phyloP scores from a whole-genome alignment of 73 alveolate genomes.

The Paramecium biaurelia region DNA sequence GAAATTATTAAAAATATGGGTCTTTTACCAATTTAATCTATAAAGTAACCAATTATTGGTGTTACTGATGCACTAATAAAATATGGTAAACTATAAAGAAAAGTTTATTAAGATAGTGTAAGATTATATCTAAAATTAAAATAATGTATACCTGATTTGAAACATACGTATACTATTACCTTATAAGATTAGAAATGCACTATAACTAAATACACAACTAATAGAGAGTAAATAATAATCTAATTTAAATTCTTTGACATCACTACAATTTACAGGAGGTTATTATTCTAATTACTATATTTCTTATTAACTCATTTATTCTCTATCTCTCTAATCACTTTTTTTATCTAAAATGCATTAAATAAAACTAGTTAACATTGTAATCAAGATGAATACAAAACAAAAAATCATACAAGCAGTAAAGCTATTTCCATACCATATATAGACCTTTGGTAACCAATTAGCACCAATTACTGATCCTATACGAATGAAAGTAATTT shows the following conservation, averaged over 20 bases:
- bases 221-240: background rate
- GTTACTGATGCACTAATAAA: background rate
- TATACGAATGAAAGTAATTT: background rate
- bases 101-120: background rate
- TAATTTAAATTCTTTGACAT: background rate
- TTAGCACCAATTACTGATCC: background rate
- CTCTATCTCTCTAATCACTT: conserved; percentile 6
- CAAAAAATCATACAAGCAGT: background rate
- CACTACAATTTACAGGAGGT: background rate
- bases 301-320: background rate
- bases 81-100: background rate
- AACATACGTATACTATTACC: background rate
- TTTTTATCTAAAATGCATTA: background rate
- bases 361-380: background rate
- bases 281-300: background rate
- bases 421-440: background rate
- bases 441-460: background rate
- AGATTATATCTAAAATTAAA: background rate
- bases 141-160: background rate
- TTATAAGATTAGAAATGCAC: background rate
- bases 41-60: background rate
- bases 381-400: background rate
- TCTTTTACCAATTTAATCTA: background rate
- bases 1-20: background rate
- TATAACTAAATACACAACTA: background rate